phyloP scores from a whole-genome alignment of 768 basidiomycete genomes.

The Psilocybe tampanensis region DNA sequence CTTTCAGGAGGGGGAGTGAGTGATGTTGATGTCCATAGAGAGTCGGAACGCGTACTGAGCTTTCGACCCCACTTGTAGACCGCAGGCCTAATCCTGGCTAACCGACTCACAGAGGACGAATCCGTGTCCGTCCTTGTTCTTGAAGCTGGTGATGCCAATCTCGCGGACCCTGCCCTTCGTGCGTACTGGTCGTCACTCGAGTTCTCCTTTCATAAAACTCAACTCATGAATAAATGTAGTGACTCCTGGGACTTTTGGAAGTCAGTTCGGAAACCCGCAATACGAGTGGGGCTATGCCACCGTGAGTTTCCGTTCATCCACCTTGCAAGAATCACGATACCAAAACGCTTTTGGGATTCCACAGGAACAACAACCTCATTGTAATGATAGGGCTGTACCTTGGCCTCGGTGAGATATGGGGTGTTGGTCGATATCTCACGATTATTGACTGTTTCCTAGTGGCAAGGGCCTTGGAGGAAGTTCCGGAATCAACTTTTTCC shows the following conservation, averaged over 20 bases:
- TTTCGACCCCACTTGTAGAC: not conserved
- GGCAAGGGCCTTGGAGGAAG: conserved; percentile 7
- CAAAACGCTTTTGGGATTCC: not conserved
- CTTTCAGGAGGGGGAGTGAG: conserved; percentile 4
- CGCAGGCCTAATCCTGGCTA: conserved; percentile 4
- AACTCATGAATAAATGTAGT: not conserved
- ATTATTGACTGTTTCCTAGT: not conserved
- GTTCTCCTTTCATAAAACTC: not conserved
- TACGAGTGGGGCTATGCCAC: conserved; percentile 6
- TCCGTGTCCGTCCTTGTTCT: conserved; percentile 4
- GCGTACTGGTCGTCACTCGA: not conserved
- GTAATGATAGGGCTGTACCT: not conserved
- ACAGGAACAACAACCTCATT: conserved; percentile 1
- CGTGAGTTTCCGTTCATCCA: not conserved
- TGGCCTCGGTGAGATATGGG: conserved; percentile 1
- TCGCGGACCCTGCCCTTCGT: conserved; percentile 1
- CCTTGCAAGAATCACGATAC: no score
- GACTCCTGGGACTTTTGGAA: conserved; percentile 5
- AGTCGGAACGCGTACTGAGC: not conserved
- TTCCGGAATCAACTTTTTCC: conserved; percentile 6
- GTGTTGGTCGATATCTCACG: not conserved
- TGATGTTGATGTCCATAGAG: not conserved
- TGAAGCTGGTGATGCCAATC: not conserved
- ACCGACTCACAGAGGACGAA: conserved; percentile 2
- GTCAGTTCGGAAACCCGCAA: conserved; percentile 6